Evolutionary conservation across 2,329 filamentous ascomycete genomes (phyloP).

Genomic region (Fusarium torreyae): DNA sequence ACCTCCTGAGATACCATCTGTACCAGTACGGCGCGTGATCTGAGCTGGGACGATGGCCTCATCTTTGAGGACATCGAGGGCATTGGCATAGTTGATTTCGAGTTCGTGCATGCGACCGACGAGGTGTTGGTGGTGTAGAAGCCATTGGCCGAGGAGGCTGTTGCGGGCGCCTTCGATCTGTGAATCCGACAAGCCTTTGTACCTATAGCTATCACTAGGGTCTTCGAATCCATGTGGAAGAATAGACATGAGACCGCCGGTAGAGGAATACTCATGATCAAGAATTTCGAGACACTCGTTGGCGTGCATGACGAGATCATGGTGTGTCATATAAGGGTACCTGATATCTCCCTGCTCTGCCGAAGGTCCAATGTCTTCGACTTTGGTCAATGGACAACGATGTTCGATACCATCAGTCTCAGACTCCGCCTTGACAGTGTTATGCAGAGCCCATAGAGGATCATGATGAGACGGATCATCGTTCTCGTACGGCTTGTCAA

Average conservation of each 20-base stretch:
- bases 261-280: constrained; percentile 70
- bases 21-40: constrained; percentile 67
- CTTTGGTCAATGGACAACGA: constrained; percentile 62
- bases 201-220: constrained; percentile 49
- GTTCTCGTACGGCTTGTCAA: constrained; percentile 64
- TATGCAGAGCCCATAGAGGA: constrained; percentile 63
- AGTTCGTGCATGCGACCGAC: constrained; percentile 70
- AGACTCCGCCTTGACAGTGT: constrained; percentile 61
- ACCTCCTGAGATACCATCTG: constrained; percentile 64
- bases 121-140: constrained; percentile 68
- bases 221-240: constrained; percentile 60
- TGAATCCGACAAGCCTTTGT: constrained; percentile 35
- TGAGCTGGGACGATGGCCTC: constrained; percentile 67
- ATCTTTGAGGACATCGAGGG: constrained; percentile 64
- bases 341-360: constrained; percentile 34
- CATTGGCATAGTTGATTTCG: constrained; percentile 67
- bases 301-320: constrained; percentile 69
- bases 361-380: constrained; percentile 39
- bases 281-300: constrained; percentile 72
- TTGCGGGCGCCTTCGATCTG: constrained; percentile 63
- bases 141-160: constrained; percentile 70
- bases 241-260: constrained; percentile 70
- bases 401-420: constrained; percentile 60
- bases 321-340: constrained; percentile 63
- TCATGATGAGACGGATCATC: constrained; percentile 63